phyloP scores from a whole-genome alignment of 495 filamentous ascomycete species.

The Rostrohypoxylon terebratum region DNA sequence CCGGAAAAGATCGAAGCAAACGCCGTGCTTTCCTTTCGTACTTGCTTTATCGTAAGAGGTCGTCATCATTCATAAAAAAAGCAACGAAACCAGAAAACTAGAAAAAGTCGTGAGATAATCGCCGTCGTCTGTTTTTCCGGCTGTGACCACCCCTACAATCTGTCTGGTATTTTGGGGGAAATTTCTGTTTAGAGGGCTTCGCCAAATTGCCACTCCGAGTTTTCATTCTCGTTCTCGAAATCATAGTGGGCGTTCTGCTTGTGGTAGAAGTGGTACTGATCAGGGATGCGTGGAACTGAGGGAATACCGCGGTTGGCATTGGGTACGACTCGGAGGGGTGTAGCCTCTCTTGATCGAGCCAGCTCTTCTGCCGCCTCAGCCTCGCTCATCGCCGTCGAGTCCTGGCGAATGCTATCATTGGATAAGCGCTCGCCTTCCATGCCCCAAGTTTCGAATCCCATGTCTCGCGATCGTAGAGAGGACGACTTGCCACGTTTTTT shows the following conservation, averaged over 20 bases:
- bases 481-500: constrained; percentile 38
- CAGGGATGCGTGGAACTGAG: constrained; percentile 50
- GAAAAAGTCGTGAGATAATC: constrained; percentile 5
- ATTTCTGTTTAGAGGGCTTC: constrained; percentile 22
- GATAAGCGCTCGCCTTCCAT: constrained; percentile 15
- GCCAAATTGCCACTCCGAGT: constrained; percentile 22
- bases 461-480: constrained; percentile 28
- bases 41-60: constrained; percentile 23
- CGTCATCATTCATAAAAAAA: constrained; percentile 30
- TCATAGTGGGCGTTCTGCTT: constrained; percentile 22
- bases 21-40: constrained; percentile 34
- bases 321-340: constrained; percentile 48
- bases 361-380: background rate
- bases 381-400: constrained; percentile 9
- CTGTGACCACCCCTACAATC: background rate
- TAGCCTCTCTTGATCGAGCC: constrained; percentile 19
- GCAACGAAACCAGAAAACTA: background rate
- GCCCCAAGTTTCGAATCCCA: constrained; percentile 23
- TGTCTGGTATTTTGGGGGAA: background rate
- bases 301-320: constrained; percentile 57
- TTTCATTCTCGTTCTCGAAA: constrained; percentile 21
- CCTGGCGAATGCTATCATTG: constrained; percentile 6
- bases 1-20: constrained; percentile 23
- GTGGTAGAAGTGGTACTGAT: constrained; percentile 44
- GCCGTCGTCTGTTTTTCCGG: constrained; percentile 6